Evolutionary conservation across 2,329 filamentous ascomycete species (phyloP), one percentile per base, ranked within the genome.

Genomic region (Aspergillus persii): DNA sequence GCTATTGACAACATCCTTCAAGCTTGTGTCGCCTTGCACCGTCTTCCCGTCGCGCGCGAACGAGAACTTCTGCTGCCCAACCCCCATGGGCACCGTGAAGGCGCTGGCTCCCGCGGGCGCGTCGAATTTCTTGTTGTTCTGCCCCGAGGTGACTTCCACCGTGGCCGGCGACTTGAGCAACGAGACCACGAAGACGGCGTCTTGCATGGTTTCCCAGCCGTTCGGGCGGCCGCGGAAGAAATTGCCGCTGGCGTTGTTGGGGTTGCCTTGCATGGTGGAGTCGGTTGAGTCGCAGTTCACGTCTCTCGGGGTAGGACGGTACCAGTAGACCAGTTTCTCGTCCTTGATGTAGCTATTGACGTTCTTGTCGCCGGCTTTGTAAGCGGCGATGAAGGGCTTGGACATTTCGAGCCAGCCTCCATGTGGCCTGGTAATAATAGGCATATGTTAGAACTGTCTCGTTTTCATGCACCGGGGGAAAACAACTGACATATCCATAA

Each of bases 291-390:
- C 81, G 68, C 83, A 85, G 67, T 82, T 67, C 36, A 82, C 65
- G 9, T 63, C 59, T 60, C 76, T 79, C 1, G 77, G 77, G 1
- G 79, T 82, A 2, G 81, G 82, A 1, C 83, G 78, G 69, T 83
- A 85, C 83, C 83, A 85, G 73, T 85, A 85, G 33, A 83, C 71
- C 12, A 85, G 68, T 68, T 82, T 75, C 26, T 85, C 83, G 9
- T 76, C 69, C 39, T 71, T 70, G 62, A 84, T 80, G 69, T 79
- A 79, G 12, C 61, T 58, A 41, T 67, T 61, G 8, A 68, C 64
- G 1, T 59, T 65, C 30, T 67, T 76, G 2, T 71, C 74, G 11
- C 78, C 80, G 51, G 76, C 78, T 63, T 84, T 82, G 69, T 79
- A 85, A 0, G 83, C 82, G 0, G 79, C 74, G 61, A 84, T 84